A percentile compares a stretch with the other conserved stretches of the same genome.
Conservation (phyloP, 2,329 filamentous ascomycete species). For the Hysterium pulicare region DNA sequence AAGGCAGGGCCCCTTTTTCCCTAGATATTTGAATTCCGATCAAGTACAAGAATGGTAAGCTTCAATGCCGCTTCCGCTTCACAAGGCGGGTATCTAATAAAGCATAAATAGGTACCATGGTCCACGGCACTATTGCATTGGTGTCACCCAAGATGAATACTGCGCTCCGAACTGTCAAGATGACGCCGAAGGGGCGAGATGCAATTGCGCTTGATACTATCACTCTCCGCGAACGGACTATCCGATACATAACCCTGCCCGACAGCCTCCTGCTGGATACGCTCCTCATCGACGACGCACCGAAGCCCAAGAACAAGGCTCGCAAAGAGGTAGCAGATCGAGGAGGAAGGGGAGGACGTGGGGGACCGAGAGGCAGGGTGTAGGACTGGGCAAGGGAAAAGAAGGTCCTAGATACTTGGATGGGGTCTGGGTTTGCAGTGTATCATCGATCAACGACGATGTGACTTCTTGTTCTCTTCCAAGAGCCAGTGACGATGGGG, state of each 20-base stretch:
- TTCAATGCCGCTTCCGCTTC: too few relatives aligned
- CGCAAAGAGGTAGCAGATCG: conserved; percentile 74
- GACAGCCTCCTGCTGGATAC: conserved; percentile 95
- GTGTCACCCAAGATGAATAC: conserved; percentile 99
- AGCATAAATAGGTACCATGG: conserved; percentile 77
- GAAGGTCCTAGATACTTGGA: too few relatives aligned
- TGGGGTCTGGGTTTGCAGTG: too few relatives aligned
- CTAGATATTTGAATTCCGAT: too few relatives aligned
- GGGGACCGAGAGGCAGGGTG: conserved; percentile 49
- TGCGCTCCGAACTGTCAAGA: conserved; percentile 90
- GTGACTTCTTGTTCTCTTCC: too few relatives aligned
- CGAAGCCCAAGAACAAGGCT: conserved; percentile 99
- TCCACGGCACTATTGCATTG: conserved; percentile 94
- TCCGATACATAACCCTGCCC: conserved; percentile 94
- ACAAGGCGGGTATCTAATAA: too few relatives aligned
- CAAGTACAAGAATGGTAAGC: too few relatives aligned
- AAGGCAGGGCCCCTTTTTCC: too few relatives aligned
- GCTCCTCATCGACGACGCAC: conserved; percentile 89
- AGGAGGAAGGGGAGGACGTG: conserved; percentile 47
- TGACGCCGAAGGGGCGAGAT: conserved; percentile 86
- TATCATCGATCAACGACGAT: too few relatives aligned
- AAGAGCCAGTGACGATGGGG: too few relatives aligned
- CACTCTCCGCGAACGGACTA: conserved; percentile 93
- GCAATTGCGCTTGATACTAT: conserved; percentile 88
- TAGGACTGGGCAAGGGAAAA: too few relatives aligned